phyloP scores from a whole-genome alignment of 768 basidiomycete genomes.

The Phylloporus arenicola region DNA sequence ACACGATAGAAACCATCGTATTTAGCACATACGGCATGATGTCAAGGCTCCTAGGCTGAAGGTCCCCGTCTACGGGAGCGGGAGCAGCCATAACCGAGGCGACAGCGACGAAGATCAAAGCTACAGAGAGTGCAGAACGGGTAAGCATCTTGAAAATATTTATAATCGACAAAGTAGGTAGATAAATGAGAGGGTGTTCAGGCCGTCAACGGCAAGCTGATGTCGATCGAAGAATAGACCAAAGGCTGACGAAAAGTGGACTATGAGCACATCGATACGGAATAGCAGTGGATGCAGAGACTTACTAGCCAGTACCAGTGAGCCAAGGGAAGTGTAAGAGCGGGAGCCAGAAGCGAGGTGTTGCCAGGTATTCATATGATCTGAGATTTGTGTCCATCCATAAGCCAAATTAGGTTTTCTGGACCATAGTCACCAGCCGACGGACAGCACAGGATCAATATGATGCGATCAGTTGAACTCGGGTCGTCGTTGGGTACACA shows the following conservation, averaged over 20 bases:
- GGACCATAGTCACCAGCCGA: too few relatives aligned
- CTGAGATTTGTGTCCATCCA: not conserved
- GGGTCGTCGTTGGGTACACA: not conserved
- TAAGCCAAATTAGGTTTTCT: too few relatives aligned
- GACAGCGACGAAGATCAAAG: not conserved
- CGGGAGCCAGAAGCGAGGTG: not conserved
- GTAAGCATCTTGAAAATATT: not conserved
- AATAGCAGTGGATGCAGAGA: not conserved
- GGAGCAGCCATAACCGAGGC: not conserved
- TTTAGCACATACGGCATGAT: not conserved
- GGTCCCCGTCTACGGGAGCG: not conserved
- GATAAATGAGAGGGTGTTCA: not conserved
- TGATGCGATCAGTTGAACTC: not conserved
- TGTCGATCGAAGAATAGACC: not conserved
- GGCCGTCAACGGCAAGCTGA: not conserved
- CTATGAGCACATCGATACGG: not conserved
- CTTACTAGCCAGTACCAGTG: not conserved
- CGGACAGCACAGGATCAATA: too few relatives aligned
- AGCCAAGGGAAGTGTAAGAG: not conserved
- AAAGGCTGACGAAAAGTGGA: not conserved
- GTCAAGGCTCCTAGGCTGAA: not conserved
- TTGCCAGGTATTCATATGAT: not conserved
- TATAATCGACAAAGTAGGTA: not conserved
- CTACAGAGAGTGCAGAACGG: not conserved
- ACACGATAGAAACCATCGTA: not conserved